phyloP scores from a whole-genome alignment of 257 asterid species.

The Salvia miltiorrhiza region DNA sequence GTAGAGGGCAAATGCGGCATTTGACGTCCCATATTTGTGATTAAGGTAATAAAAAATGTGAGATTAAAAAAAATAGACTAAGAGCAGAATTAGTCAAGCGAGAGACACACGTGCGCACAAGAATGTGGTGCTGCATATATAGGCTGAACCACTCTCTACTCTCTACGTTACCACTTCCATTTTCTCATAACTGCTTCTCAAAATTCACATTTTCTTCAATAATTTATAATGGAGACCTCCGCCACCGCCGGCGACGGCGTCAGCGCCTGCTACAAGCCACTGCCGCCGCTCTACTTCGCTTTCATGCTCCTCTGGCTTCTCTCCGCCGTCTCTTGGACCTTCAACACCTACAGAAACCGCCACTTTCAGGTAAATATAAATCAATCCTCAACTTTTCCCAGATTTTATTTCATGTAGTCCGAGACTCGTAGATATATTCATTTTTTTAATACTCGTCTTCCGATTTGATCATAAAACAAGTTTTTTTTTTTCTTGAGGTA shows the following conservation, averaged over 20 bases:
- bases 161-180: slow-evolving; percentile 8
- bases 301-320: slow-evolving; percentile 58
- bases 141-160: slow-evolving; percentile 2
- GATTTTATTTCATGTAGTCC: no score
- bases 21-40: neutral
- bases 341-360: slow-evolving; percentile 66
- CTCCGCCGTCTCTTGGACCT: slow-evolving; percentile 69
- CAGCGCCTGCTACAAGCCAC: slow-evolving; percentile 49
- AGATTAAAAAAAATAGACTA: neutral
- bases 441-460: no score
- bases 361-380: slow-evolving; percentile 65
- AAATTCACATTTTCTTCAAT: neutral
- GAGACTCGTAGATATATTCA: neutral
- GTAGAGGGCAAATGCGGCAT: slow-evolving; percentile 18
- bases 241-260: slow-evolving; percentile 22
- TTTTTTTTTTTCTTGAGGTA: no score
- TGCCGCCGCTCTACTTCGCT: slow-evolving; percentile 54
- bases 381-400: neutral
- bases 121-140: neutral
- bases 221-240: slow-evolving; percentile 35
- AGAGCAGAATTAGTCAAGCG: slow-evolving; percentile 1
- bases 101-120: slow-evolving; percentile 22
- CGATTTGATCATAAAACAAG: no score
- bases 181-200: no score
- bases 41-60: neutral